These are phyloP conservation scores for Volvariella surrecta DNA, from an alignment of 1,284 basidiomycete genomes.

Conservation along the genomic window DNA sequence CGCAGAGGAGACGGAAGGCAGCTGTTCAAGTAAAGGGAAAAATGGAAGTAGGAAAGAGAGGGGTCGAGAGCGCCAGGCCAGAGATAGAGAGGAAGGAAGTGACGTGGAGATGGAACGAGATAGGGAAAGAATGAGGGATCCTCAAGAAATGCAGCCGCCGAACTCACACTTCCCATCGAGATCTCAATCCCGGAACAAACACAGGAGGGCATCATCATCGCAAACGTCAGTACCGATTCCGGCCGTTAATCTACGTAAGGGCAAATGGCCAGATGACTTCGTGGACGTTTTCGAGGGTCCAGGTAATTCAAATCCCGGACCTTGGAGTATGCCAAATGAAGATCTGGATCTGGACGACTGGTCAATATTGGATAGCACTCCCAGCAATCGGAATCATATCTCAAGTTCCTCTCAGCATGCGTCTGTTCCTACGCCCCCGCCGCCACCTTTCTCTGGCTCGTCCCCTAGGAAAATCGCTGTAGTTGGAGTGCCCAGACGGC, in stretches of 20 bases:
- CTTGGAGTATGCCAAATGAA: no score
- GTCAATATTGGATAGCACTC: background rate
- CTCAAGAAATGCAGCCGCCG: slow-evolving; percentile 4
- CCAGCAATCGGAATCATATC: background rate
- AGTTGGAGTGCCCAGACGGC: slow-evolving; percentile 29
- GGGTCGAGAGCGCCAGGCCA: background rate
- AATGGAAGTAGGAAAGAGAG: slow-evolving; percentile 7
- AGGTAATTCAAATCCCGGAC: slow-evolving; percentile 8
- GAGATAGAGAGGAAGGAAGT: slow-evolving; percentile 10
- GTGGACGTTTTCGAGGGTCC: slow-evolving; percentile 42
- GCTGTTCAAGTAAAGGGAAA: slow-evolving; percentile 32
- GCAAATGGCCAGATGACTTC: slow-evolving; percentile 79
- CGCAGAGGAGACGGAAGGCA: slow-evolving; percentile 64
- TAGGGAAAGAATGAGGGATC: slow-evolving; percentile 11
- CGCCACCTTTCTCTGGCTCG: slow-evolving; percentile 38
- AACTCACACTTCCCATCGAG: slow-evolving; percentile 7
- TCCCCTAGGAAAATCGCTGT: slow-evolving; percentile 51
- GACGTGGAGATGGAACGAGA: slow-evolving; percentile 16
- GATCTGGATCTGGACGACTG: no score
- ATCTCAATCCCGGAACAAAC: no score
- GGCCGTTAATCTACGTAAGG: slow-evolving; percentile 60
- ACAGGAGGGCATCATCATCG: no score
- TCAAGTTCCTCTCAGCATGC: background rate
- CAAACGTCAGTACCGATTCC: slow-evolving; percentile 5
- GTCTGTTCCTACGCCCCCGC: slow-evolving; percentile 12